Base-by-base conservation (phyloP, 257 asterid genomes). In the Fraxinus americana region DNA sequence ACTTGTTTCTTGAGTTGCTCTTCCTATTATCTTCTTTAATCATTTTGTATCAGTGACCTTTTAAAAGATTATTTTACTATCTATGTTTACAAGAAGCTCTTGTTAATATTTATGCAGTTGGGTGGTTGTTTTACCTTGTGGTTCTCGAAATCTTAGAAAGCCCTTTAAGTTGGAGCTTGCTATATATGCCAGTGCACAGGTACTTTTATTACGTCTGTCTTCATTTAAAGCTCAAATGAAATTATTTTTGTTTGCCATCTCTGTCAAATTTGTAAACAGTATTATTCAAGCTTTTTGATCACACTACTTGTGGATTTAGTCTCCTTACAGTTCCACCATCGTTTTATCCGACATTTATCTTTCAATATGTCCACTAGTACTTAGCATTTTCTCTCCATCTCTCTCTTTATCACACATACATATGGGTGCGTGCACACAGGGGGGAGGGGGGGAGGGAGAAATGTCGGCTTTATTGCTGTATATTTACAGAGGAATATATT, bases 161-260 rank as follows among this genome's bases (percentile, higher is more conserved):
- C 97, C 98, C 77, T 91, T 90, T 85, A 93, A 81, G 88, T 83
- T 93, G 92, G 99, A 96, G 92, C 96, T 96, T 86, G 97, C 92
- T 13, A 81, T 96, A 76, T 93, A 95, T 73, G 29, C 89, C 43
- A 75, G 80, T 85, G 35, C 75, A 48, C 97, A 94, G 97, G 98
- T 92, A 70, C 67, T 67, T 67, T 72, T 71, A 70, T 59, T 61
- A 48, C 67, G 71, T 63, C 38, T 43, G 38, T 45, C 57, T 30
- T 78, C 73, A 3, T 67, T 41, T 30, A 19, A 77, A 70, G 54
- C 50, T 80, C 21, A 36, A 36, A 52, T 71, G 21, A 16, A 50
- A 16, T 50, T 1, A 3, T 50, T 50, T 50, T 50, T 43, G 16
- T 23, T 50, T 50, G n/a, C 61, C 8, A 17, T 16, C 61, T 50